phyloP scores from a whole-genome alignment of 2,329 filamentous ascomycete species.

The Chaetomiaceae sp. region DNA sequence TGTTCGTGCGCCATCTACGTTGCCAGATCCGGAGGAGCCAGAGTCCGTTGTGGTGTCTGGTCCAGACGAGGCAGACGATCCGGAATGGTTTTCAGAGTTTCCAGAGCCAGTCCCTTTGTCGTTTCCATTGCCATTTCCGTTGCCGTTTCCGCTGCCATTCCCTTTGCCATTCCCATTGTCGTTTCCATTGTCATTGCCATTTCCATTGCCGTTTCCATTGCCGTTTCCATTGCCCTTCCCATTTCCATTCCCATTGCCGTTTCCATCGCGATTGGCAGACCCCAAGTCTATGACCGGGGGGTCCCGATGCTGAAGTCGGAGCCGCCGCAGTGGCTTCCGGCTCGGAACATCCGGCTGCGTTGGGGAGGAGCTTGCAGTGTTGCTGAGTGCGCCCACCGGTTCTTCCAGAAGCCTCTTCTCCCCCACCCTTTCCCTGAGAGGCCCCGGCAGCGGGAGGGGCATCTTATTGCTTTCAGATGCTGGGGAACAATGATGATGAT shows the following conservation, averaged over 20 bases:
- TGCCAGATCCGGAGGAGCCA: not conserved
- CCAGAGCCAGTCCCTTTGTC: not conserved
- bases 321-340: not conserved
- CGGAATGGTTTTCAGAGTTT: not conserved
- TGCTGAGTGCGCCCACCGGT: not conserved
- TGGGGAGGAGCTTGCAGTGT: constrained; percentile 5
- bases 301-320: not conserved
- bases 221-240: not conserved
- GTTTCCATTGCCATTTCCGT: no score
- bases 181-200: no score
- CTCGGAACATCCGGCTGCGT: constrained; percentile 1
- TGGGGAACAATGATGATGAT: not conserved
- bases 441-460: constrained; percentile 4
- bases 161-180: no score
- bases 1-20: not conserved
- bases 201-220: no score
- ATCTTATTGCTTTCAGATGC: constrained; percentile 2
- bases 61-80: no score
- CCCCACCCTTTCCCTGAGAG: not conserved
- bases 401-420: constrained; percentile 8
- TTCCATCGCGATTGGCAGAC: no score
- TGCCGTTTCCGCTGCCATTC: no score
- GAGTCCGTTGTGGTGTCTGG: not conserved
- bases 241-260: no score
- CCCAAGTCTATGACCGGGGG: no score